phyloP scores from a whole-genome alignment of 176 grass and related monocot genomes.

The Carex myosuroides region DNA sequence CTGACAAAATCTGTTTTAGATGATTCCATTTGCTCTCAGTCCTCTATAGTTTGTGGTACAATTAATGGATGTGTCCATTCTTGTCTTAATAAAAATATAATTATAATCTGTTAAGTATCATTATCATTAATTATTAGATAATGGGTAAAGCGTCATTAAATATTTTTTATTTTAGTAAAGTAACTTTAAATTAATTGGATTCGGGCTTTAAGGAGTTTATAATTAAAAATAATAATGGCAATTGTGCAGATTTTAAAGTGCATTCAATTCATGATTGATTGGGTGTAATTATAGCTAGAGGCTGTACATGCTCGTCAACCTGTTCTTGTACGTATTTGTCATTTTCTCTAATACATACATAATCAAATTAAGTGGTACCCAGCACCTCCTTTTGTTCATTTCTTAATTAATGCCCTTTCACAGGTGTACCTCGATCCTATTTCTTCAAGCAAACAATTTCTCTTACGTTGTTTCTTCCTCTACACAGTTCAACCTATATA shows the following conservation, averaged over 20 bases:
- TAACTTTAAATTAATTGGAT: neutral
- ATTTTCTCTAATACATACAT: neutral
- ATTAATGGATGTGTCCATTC: too few relatives aligned
- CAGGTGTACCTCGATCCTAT: neutral
- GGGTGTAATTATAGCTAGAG: neutral
- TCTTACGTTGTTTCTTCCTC: neutral
- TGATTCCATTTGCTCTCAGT: too few relatives aligned
- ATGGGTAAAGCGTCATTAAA: neutral
- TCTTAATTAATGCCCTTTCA: neutral
- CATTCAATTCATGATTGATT: neutral
- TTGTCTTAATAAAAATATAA: neutral
- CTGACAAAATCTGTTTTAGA: too few relatives aligned
- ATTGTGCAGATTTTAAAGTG: neutral
- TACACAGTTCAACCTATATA: neutral
- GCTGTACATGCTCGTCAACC: neutral
- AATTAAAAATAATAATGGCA: neutral
- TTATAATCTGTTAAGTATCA: neutral
- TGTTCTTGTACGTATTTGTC: neutral
- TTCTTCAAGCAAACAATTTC: neutral
- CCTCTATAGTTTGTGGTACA: too few relatives aligned
- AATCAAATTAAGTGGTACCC: neutral
- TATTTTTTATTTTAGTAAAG: neutral
- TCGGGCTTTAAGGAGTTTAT: neutral
- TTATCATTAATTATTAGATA: neutral
- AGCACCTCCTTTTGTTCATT: slow-evolving; percentile 7